These are phyloP conservation scores for Alnus rubra DNA, from an alignment of 306 rosid genomes.

Conservation along the genomic window DNA sequence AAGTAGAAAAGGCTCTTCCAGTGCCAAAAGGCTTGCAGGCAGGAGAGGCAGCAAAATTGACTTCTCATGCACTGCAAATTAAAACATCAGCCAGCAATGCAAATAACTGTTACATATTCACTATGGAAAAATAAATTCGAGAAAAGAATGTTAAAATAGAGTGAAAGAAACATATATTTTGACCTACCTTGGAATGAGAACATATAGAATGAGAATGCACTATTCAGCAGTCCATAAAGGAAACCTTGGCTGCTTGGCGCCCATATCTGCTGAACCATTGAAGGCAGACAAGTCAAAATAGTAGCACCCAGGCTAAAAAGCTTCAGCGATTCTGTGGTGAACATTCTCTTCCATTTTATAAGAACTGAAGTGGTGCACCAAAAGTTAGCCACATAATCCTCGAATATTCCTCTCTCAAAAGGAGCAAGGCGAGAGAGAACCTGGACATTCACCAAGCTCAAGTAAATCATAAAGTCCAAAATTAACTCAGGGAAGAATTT, in stretches of 20 bases:
- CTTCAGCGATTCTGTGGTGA: conserved; percentile 60
- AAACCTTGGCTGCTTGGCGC: conserved; percentile 75
- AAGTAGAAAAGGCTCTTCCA: conserved; percentile 68
- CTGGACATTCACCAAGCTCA: conserved; percentile 42
- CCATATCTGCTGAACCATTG: conserved; percentile 83
- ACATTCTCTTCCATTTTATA: conserved; percentile 87
- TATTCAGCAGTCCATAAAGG: conserved; percentile 74
- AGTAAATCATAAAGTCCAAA: not conserved
- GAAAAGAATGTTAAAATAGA: not conserved
- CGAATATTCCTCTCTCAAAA: conserved; percentile 91
- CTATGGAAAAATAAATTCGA: not conserved
- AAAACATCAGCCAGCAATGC: conserved; percentile 13
- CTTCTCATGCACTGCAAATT: conserved; percentile 84
- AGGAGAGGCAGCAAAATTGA: conserved; percentile 88
- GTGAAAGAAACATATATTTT: not conserved
- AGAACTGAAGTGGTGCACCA: conserved; percentile 90
- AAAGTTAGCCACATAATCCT: conserved; percentile 93
- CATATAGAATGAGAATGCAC: conserved; percentile 81
- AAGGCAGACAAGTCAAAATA: conserved; percentile 70
- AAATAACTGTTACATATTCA: conserved; percentile 4
- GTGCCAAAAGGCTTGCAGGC: conserved; percentile 80
- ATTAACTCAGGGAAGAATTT: not conserved
- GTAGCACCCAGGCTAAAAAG: conserved; percentile 72
- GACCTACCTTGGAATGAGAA: conserved; percentile 91
- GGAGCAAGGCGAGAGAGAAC: conserved; percentile 89